Evolutionary conservation across 2,329 filamentous ascomycete genomes (phyloP).

Genomic region (Beauveria scarabaeidicola): DNA sequence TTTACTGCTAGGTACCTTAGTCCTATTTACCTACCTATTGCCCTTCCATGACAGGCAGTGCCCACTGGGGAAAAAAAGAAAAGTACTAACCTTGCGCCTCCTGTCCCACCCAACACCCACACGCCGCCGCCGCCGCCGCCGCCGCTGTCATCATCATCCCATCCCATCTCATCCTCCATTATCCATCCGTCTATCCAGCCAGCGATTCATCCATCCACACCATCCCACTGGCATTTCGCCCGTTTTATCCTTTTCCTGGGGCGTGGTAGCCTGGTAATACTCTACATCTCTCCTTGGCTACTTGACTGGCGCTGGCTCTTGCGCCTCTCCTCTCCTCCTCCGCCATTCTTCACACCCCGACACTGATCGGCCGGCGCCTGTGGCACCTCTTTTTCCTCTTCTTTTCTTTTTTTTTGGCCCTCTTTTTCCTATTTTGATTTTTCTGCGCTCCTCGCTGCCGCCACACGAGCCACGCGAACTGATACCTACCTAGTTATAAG

Average conservation of each 20-base stretch:
- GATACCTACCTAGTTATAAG: background rate
- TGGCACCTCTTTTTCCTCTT: background rate
- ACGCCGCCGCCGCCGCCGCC: no score
- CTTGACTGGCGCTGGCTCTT: background rate
- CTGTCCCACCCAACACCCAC: background rate
- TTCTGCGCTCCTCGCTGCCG: background rate
- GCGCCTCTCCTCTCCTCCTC: background rate
- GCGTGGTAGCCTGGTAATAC: background rate
- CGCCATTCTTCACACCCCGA: background rate
- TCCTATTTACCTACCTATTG: no score
- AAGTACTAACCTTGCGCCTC: background rate
- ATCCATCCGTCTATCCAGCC: background rate
- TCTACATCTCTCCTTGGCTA: background rate
- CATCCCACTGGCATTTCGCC: background rate
- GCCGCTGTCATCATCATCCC: background rate
- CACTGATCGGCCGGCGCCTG: constrained; percentile 6
- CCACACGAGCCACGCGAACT: constrained; percentile 7
- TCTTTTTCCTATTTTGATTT: background rate
- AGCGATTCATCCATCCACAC: background rate
- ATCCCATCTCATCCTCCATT: background rate
- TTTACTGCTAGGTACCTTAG: no score
- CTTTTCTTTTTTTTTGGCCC: background rate
- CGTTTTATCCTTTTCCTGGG: background rate
- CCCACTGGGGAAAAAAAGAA: no score
- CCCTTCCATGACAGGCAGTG: no score